These are phyloP conservation scores for Cyclospora cayetanensis DNA, from an alignment of 169 alveolate species.

Conservation along the genomic window DNA sequence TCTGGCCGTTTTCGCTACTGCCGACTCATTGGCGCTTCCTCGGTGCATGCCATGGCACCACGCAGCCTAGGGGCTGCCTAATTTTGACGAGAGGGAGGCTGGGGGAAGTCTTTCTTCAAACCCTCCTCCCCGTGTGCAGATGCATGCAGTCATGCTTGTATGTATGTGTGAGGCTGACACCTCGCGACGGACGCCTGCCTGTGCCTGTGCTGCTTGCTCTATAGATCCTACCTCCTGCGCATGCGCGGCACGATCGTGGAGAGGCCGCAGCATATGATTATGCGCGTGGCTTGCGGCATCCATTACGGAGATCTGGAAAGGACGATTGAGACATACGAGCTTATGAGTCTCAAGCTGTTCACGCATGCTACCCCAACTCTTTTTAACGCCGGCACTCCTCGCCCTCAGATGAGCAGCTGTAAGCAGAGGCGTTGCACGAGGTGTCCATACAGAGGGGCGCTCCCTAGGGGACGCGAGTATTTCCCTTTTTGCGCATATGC, in stretches of 20 bases:
- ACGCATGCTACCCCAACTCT: constrained; percentile 99
- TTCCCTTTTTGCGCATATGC: too few relatives aligned
- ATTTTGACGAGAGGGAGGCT: too few relatives aligned
- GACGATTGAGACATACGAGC: constrained; percentile 86
- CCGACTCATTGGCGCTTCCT: too few relatives aligned
- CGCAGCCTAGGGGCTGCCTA: too few relatives aligned
- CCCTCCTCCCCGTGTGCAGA: too few relatives aligned
- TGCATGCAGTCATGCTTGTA: too few relatives aligned
- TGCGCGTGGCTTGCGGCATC: constrained; percentile 98
- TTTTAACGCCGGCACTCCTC: constrained; percentile 97
- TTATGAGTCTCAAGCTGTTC: constrained; percentile 95
- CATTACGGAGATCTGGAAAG: constrained; percentile 96
- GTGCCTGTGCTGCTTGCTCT: neutral
- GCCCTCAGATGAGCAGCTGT: constrained; percentile 95
- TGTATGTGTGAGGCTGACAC: too few relatives aligned
- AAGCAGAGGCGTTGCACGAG: neutral
- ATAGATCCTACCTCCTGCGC: constrained; percentile 70
- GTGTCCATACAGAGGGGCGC: neutral
- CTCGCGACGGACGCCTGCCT: too few relatives aligned
- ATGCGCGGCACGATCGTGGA: constrained; percentile 93
- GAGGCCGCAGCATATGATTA: constrained; percentile 98
- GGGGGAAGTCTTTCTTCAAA: too few relatives aligned
- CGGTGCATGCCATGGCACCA: too few relatives aligned
- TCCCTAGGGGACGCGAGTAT: too few relatives aligned
- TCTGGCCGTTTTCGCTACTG: neutral